These are phyloP conservation scores for Penicillium manginii DNA, from an alignment of 495 filamentous ascomycete species.

Conservation along the genomic window DNA sequence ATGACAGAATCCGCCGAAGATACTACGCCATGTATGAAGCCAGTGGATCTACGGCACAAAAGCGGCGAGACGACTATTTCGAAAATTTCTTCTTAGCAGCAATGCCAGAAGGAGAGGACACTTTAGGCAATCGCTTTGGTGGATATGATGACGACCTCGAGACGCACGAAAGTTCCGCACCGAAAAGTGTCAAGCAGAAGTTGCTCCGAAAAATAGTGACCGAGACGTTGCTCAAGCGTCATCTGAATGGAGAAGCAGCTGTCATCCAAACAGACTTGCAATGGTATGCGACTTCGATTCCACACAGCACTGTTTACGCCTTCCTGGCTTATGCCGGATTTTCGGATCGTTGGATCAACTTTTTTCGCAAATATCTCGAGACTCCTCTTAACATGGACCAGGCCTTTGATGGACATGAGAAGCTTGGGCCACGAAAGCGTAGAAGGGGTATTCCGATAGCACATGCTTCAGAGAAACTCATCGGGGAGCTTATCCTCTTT, in stretches of 20 bases:
- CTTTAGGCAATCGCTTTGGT: slow-evolving; percentile 19
- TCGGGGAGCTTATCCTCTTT: slow-evolving; percentile 60
- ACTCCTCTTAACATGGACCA: slow-evolving; percentile 55
- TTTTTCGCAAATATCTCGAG: slow-evolving; percentile 59
- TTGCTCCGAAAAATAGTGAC: slow-evolving; percentile 59
- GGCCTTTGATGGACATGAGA: slow-evolving; percentile 28
- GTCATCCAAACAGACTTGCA: slow-evolving; percentile 59
- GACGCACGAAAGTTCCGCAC: slow-evolving; percentile 26
- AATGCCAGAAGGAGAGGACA: slow-evolving; percentile 30
- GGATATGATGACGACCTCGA: slow-evolving; percentile 26
- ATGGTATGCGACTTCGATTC: slow-evolving; percentile 51
- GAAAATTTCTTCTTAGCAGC: slow-evolving; percentile 49
- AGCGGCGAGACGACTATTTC: slow-evolving; percentile 30
- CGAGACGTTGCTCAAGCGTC: slow-evolving; percentile 56
- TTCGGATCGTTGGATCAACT: slow-evolving; percentile 52
- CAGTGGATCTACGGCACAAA: slow-evolving; percentile 1
- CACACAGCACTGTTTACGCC: slow-evolving; percentile 57
- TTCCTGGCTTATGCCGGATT: slow-evolving; percentile 58
- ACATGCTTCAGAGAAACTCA: slow-evolving; percentile 55
- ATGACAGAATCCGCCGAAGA: slow-evolving; percentile 26
- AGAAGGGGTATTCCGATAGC: slow-evolving; percentile 55
- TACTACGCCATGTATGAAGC: slow-evolving; percentile 20
- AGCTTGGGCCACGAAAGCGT: slow-evolving; percentile 43
- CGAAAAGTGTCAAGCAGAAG: slow-evolving; percentile 48
- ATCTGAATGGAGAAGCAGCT: slow-evolving; percentile 54